A percentile compares a stretch with the other conserved stretches of the same genome.
Conservation (phyloP, 2,329 filamentous ascomycete genomes). For the Claviceps sp. region DNA sequence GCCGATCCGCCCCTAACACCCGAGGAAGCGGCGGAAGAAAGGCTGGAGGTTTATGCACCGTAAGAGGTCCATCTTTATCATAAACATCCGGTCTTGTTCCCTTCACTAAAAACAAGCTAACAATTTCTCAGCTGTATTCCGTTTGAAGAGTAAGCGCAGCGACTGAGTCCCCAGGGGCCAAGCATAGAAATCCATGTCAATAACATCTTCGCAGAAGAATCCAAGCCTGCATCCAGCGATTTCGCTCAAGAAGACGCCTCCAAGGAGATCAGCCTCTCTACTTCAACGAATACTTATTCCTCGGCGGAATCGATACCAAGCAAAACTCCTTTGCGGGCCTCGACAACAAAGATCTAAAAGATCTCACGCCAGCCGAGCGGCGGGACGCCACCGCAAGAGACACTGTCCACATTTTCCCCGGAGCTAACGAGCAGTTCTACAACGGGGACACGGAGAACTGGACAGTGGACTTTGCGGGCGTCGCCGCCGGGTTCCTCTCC, state of each 20-base stretch:
- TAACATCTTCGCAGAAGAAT: conserved; percentile 48
- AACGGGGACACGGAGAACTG: conserved; percentile 43
- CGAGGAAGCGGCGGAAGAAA: conserved; percentile 51
- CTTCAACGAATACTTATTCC: conserved; percentile 69
- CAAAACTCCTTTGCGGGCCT: conserved; percentile 47
- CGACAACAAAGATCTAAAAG: conserved; percentile 37
- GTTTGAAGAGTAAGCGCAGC: conserved; percentile 38
- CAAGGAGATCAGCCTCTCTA: conserved; percentile 45
- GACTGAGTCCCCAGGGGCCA: not conserved
- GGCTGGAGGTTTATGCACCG: conserved; percentile 49
- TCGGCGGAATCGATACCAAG: conserved; percentile 62
- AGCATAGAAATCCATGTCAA: not conserved
- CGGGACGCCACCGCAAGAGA: conserved; percentile 51
- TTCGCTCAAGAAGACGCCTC: conserved; percentile 62
- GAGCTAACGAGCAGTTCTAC: conserved; percentile 32
- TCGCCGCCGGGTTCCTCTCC: conserved; percentile 69
- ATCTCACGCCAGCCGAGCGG: conserved; percentile 47
- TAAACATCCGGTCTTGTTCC: not conserved
- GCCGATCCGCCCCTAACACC: conserved; percentile 69
- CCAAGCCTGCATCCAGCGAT: conserved; percentile 73
- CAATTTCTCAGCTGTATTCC: conserved; percentile 16
- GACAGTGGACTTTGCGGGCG: conserved; percentile 66
- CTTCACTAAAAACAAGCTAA: not conserved
- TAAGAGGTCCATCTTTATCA: conserved; percentile 29
- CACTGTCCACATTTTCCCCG: conserved; percentile 35